Percentiles rank a stretch among this genome's conserved stretches.
phyloP scores from a whole-genome alignment of 225 moss, liverwort and hornwort genomes.

The Sphagnum tenellum region DNA sequence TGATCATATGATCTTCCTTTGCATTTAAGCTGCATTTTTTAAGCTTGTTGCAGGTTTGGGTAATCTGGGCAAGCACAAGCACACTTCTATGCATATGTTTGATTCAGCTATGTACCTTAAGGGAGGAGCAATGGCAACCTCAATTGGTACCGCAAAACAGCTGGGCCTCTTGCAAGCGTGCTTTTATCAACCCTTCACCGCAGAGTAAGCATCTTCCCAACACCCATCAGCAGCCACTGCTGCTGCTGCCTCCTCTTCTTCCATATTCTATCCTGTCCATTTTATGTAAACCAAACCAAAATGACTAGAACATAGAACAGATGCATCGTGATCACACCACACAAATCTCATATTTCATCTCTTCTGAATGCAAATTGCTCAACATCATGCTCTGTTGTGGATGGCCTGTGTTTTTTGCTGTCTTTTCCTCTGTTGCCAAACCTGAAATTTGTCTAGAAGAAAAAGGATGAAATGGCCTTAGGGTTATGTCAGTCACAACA shows the following conservation, averaged over 20 bases:
- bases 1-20: too few species aligned
- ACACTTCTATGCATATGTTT: conserved; percentile 22
- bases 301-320: not conserved
- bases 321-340: not conserved
- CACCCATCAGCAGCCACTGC: too few species aligned
- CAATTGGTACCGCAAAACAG: conserved; percentile 9
- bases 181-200: not conserved
- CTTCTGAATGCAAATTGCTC: not conserved
- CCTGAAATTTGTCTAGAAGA: too few species aligned
- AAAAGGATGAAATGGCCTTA: too few species aligned
- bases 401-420: too few species aligned
- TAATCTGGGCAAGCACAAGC: conserved; percentile 17
- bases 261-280: not conserved
- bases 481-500: too few species aligned
- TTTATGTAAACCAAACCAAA: not conserved
- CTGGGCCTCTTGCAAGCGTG: conserved; percentile 8
- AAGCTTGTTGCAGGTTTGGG: not conserved
- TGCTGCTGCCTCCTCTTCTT: too few species aligned
- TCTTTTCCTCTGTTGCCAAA: too few species aligned
- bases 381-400: too few species aligned
- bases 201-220: not conserved
- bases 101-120: conserved; percentile 24
- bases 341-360: not conserved
- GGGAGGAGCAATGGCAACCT: conserved; percentile 24
- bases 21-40: too few species aligned